Percentiles rank a stretch among this genome's conserved stretches.
phyloP scores from a whole-genome alignment of 768 basidiomycete species.

The Dentipellis sp. region DNA sequence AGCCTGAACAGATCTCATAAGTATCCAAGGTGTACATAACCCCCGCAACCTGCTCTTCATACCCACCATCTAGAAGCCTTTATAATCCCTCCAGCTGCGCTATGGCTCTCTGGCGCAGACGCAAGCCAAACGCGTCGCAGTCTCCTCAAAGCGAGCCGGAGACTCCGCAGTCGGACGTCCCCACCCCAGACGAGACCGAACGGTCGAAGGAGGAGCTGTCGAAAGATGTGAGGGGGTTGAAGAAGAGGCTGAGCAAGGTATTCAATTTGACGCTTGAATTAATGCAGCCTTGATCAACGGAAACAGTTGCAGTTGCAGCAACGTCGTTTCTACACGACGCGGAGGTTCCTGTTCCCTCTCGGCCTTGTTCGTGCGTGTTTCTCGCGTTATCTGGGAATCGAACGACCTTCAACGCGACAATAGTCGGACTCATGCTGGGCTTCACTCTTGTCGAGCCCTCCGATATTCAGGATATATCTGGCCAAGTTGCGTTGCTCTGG shows the following conservation, averaged over 20 bases:
- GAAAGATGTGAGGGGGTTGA: slow-evolving; percentile 17
- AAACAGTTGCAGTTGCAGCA: not conserved
- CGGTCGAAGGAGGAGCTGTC: slow-evolving; percentile 13
- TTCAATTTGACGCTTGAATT: slow-evolving; percentile 7
- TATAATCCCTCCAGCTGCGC: no score
- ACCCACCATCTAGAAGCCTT: no score
- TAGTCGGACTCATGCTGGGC: slow-evolving; percentile 60
- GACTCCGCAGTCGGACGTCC: not conserved
- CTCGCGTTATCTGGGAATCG: not conserved
- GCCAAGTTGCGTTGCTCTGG: slow-evolving; percentile 55
- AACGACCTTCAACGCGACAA: not conserved
- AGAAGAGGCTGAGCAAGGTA: slow-evolving; percentile 20
- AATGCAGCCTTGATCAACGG: slow-evolving; percentile 2
- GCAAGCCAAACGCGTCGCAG: no score
- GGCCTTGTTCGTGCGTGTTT: slow-evolving; percentile 49
- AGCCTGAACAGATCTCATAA: no score
- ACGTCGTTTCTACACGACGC: slow-evolving; percentile 18
- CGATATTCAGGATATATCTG: slow-evolving; percentile 60
- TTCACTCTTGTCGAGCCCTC: slow-evolving; percentile 58
- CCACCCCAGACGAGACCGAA: slow-evolving; percentile 14
- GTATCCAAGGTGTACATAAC: no score
- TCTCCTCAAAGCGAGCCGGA: not conserved
- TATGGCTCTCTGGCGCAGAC: no score
- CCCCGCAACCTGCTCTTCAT: no score
- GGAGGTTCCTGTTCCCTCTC: slow-evolving; percentile 61